Conservation (phyloP, 139 green algal genomes). For the Coelastrella sp. region DNA sequence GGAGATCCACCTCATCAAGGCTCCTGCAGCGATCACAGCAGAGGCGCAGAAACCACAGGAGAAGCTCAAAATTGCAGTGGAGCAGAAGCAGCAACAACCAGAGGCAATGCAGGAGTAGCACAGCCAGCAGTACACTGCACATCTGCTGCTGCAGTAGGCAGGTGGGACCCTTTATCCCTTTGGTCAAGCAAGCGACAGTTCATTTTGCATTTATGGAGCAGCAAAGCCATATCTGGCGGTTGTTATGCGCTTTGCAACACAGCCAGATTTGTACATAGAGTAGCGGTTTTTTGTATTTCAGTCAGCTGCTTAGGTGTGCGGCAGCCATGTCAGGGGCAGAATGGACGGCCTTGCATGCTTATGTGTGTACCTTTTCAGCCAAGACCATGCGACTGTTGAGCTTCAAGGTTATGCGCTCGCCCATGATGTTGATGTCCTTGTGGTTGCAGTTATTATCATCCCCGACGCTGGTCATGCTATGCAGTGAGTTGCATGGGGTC, state of each 20-base stretch:
- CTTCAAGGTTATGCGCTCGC: background rate
- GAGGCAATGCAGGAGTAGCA: constrained; percentile 75
- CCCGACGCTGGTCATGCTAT: too few relatives aligned
- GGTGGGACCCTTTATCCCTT: background rate
- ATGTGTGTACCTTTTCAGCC: background rate
- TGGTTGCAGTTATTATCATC: background rate
- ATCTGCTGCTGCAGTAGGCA: background rate
- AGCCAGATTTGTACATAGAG: too few relatives aligned
- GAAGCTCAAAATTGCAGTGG: constrained; percentile 66
- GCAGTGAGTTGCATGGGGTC: too few relatives aligned
- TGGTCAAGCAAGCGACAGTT: background rate
- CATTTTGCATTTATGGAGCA: background rate
- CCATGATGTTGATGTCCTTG: background rate
- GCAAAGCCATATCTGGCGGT: too few relatives aligned
- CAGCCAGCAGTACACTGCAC: background rate
- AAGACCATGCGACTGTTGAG: background rate
- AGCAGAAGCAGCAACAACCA: constrained; percentile 26
- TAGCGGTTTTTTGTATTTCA: background rate
- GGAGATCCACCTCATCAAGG: constrained; percentile 91
- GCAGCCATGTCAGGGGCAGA: background rate
- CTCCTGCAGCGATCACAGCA: constrained; percentile 59
- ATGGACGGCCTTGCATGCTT: background rate
- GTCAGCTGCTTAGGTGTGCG: background rate
- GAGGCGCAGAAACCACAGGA: constrained; percentile 50
- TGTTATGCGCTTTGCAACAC: too few relatives aligned